Conservation (phyloP, 768 basidiomycete genomes). For the Clathrus columnatus region DNA sequence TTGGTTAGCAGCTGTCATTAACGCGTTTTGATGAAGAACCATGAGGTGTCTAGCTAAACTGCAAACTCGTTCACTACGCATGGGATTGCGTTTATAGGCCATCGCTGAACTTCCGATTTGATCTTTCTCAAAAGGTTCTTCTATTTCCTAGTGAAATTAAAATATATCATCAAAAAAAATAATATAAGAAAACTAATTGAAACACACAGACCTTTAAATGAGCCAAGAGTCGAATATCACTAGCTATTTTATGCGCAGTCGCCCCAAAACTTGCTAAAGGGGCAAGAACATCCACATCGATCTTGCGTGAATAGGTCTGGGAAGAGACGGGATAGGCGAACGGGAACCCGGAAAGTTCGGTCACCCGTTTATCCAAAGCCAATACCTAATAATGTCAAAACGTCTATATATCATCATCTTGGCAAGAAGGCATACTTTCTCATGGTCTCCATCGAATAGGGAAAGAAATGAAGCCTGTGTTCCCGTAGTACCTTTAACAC, state of each 20-base stretch:
- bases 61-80: conserved; percentile 97
- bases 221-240: conserved; percentile 88
- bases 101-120: conserved; percentile 97
- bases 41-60: conserved; percentile 93
- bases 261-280: conserved; percentile 87
- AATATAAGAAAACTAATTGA: too few species aligned
- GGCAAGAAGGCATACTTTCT: conserved; percentile 46
- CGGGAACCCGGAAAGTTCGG: conserved; percentile 82
- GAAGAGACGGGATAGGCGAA: conserved; percentile 98
- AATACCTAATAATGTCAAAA: conserved; percentile 50
- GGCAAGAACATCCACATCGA: conserved; percentile 87
- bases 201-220: conserved; percentile 72
- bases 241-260: conserved; percentile 96
- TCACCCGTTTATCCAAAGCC: conserved; percentile 79
- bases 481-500: conserved; percentile 98
- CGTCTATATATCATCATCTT: background rate
- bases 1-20: conserved; percentile 91
- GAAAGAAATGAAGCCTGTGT: conserved; percentile 95
- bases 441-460: conserved; percentile 91
- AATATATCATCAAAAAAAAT: too few species aligned
- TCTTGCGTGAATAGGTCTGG: conserved; percentile 97
- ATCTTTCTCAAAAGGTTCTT: conserved; percentile 97
- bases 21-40: conserved; percentile 90
- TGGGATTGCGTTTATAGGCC: conserved; percentile 99
- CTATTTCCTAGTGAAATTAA: conserved; percentile 59